phyloP scores from a whole-genome alignment of 495 filamentous ascomycete species.

The Aspergillus nidulans region DNA sequence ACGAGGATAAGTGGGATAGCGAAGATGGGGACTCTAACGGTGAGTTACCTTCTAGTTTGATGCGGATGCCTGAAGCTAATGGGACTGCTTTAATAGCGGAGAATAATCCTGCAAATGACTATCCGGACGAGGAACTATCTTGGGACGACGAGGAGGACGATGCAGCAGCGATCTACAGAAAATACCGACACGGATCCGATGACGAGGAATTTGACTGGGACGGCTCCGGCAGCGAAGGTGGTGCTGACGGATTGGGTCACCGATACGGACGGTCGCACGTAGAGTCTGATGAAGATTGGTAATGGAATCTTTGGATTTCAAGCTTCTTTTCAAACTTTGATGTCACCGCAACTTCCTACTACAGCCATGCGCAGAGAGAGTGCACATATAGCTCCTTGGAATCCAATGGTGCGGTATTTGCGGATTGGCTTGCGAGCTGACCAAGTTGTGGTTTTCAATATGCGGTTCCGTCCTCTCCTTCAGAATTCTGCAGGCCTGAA shows the following conservation, averaged over 20 bases:
- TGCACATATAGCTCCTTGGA: background rate
- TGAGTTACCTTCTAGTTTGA: conserved; percentile 17
- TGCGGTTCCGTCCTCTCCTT: background rate
- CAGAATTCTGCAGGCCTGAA: background rate
- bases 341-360: background rate
- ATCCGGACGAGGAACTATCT: conserved; percentile 61
- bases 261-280: conserved; percentile 24
- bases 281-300: conserved; percentile 35
- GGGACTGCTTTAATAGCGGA: conserved; percentile 41
- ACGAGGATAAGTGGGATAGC: conserved; percentile 49
- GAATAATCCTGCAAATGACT: conserved; percentile 62
- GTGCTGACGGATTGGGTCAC: conserved; percentile 13
- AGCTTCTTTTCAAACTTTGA: background rate
- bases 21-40: conserved; percentile 62
- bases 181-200: conserved; percentile 42
- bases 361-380: background rate
- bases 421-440: background rate
- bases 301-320: background rate
- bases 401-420: background rate
- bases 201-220: conserved; percentile 55
- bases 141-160: conserved; percentile 53
- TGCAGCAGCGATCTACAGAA: conserved; percentile 45
- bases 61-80: conserved; percentile 4
- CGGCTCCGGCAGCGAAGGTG: conserved; percentile 42
- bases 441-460: background rate